Conservation (phyloP, 2,329 filamentous ascomycete species). For the Alternaria sp. region DNA sequence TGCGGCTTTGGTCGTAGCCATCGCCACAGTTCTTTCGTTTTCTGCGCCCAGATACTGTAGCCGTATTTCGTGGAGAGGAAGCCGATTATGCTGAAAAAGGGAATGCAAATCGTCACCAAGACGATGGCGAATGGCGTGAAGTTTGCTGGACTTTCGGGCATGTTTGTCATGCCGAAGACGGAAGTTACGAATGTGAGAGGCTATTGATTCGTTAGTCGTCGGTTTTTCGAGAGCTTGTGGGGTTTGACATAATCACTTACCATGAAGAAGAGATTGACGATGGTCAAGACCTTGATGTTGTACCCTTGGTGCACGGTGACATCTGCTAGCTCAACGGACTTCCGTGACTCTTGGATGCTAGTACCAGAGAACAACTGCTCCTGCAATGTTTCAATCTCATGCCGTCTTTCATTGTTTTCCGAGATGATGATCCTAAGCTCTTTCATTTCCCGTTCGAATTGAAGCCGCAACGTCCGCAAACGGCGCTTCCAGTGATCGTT, state of each 20-base stretch:
- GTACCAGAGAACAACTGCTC: conserved; percentile 70
- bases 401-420: conserved; percentile 61
- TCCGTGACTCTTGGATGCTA: conserved; percentile 65
- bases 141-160: conserved; percentile 44
- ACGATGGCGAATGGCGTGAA: conserved; percentile 52
- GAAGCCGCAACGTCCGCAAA: conserved; percentile 55
- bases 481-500: conserved; percentile 58
- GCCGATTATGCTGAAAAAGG: conserved; percentile 55
- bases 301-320: conserved; percentile 64
- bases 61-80: conserved; percentile 52
- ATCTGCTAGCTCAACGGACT: conserved; percentile 62
- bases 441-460: conserved; percentile 60
- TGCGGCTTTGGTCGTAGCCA: conserved; percentile 30
- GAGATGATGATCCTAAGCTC: conserved; percentile 57
- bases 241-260: conserved; percentile 6
- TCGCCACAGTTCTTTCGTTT: conserved; percentile 36
- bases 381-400: conserved; percentile 63
- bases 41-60: conserved; percentile 46
- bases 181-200: conserved; percentile 68
- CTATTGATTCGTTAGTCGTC: background rate
- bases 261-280: conserved; percentile 67
- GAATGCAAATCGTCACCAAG: conserved; percentile 51
- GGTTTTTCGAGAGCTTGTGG: background rate
- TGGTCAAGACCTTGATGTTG: conserved; percentile 65
- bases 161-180: conserved; percentile 62